Evolutionary conservation across 1,284 basidiomycete species (phyloP).

Genomic region (Trichosporon ovoides): DNA sequence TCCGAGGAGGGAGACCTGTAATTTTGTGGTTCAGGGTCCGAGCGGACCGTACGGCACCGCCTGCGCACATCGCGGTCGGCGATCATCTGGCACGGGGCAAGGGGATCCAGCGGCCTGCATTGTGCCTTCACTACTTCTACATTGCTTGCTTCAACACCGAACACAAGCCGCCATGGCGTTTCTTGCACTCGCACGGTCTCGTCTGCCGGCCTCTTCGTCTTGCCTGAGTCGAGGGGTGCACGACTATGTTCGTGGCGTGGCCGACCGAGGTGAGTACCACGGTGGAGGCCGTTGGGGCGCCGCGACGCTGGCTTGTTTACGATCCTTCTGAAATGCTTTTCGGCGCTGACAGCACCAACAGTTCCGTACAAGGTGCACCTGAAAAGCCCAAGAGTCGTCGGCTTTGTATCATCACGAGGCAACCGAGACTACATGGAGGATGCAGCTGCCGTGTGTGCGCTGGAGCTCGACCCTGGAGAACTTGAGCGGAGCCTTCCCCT

Average conservation of each 20-base stretch:
- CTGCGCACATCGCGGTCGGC: neutral
- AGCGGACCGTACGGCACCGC: conserved; percentile 4
- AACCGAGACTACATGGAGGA: conserved; percentile 77
- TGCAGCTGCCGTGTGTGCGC: conserved; percentile 66
- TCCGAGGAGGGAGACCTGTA: neutral
- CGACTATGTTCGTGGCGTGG: conserved; percentile 36
- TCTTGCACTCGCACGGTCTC: neutral
- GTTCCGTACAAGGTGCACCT: conserved; percentile 44
- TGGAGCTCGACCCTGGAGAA: conserved; percentile 68
- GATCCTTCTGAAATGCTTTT: too few relatives aligned
- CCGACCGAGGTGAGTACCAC: conserved; percentile 21
- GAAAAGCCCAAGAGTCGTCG: conserved; percentile 55
- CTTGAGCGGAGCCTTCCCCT: conserved; percentile 62
- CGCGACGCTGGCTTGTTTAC: neutral
- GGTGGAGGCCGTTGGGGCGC: neutral
- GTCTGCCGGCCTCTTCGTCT: neutral
- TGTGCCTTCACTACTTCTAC: neutral
- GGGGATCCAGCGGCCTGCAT: neutral
- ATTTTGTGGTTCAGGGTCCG: conserved; percentile 1
- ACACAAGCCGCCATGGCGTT: neutral
- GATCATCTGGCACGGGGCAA: neutral
- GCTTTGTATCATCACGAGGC: conserved; percentile 68
- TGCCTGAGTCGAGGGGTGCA: conserved; percentile 16
- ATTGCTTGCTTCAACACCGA: neutral
- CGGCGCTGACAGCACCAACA: conserved; percentile 12